Evolutionary conservation across 495 filamentous ascomycete genomes (phyloP).

Genomic region (Xylaria flabelliformis): DNA sequence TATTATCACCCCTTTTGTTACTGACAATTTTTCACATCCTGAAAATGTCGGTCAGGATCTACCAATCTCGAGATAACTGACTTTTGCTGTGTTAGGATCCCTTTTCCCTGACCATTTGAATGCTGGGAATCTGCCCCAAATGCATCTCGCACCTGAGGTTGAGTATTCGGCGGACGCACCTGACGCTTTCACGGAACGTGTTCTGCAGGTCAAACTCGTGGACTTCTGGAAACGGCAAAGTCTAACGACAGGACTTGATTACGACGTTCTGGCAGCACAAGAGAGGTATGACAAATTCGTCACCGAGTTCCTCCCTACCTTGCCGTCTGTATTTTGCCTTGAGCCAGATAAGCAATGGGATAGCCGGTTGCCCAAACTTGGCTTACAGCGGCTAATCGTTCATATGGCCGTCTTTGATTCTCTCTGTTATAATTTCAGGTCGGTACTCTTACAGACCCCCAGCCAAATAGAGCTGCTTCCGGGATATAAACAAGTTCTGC

Average conservation of each 20-base stretch:
- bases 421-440: conserved; percentile 39
- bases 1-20: neutral
- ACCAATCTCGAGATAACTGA: neutral
- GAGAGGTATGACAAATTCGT: conserved; percentile 38
- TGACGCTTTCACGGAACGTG: conserved; percentile 37
- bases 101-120: conserved; percentile 4
- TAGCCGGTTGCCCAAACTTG: conserved; percentile 29
- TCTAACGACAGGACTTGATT: conserved; percentile 3
- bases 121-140: neutral
- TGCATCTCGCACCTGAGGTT: neutral
- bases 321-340: conserved; percentile 36
- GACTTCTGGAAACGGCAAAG: conserved; percentile 34
- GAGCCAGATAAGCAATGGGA: conserved; percentile 39
- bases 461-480: conserved; percentile 24
- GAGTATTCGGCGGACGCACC: neutral
- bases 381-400: conserved; percentile 36
- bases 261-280: conserved; percentile 32
- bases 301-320: conserved; percentile 29
- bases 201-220: conserved; percentile 35
- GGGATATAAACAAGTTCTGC: conserved; percentile 32
- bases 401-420: conserved; percentile 41
- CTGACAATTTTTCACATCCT: neutral
- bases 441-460: conserved; percentile 27
- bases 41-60: neutral
- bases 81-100: neutral